These are phyloP conservation scores for Nannochloris sp. DNA, from an alignment of 139 green algal species.

Conservation along the genomic window DNA sequence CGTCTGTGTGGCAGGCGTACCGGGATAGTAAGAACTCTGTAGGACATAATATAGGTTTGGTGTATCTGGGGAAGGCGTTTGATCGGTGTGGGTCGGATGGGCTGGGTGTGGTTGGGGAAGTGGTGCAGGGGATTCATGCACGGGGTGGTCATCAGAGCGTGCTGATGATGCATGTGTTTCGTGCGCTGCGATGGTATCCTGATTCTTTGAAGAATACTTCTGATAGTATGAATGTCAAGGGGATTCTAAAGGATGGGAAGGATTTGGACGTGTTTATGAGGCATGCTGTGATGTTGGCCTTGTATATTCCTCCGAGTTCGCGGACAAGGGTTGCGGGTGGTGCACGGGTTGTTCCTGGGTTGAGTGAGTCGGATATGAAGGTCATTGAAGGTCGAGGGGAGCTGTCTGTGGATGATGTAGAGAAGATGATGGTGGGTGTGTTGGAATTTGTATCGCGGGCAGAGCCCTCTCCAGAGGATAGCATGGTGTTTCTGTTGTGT, in stretches of 20 bases:
- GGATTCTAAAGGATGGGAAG: background rate
- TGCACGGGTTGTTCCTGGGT: slow-evolving; percentile 19
- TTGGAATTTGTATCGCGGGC: slow-evolving; percentile 59
- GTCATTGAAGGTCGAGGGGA: slow-evolving; percentile 26
- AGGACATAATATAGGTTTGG: slow-evolving; percentile 67
- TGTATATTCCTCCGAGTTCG: slow-evolving; percentile 50
- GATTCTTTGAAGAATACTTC: background rate
- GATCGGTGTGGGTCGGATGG: slow-evolving; percentile 30
- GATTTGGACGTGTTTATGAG: slow-evolving; percentile 44
- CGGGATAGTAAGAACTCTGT: slow-evolving; percentile 21
- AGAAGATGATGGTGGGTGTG: slow-evolving; percentile 58
- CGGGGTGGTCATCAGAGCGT: slow-evolving; percentile 48
- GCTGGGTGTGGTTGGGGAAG: slow-evolving; percentile 24
- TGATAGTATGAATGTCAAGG: background rate
- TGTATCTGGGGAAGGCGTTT: slow-evolving; percentile 73
- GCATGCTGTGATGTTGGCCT: slow-evolving; percentile 51
- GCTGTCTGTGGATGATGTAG: background rate
- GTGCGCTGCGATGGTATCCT: background rate
- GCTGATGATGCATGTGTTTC: slow-evolving; percentile 24
- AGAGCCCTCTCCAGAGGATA: slow-evolving; percentile 25
- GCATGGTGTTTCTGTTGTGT: slow-evolving; percentile 51
- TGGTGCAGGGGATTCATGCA: slow-evolving; percentile 37
- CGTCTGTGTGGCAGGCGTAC: slow-evolving; percentile 46
- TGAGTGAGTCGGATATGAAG: slow-evolving; percentile 31
- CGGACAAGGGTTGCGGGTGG: background rate